phyloP scores from a whole-genome alignment of 2,329 filamentous ascomycete genomes.

The Phaeoacremonium minimum region DNA sequence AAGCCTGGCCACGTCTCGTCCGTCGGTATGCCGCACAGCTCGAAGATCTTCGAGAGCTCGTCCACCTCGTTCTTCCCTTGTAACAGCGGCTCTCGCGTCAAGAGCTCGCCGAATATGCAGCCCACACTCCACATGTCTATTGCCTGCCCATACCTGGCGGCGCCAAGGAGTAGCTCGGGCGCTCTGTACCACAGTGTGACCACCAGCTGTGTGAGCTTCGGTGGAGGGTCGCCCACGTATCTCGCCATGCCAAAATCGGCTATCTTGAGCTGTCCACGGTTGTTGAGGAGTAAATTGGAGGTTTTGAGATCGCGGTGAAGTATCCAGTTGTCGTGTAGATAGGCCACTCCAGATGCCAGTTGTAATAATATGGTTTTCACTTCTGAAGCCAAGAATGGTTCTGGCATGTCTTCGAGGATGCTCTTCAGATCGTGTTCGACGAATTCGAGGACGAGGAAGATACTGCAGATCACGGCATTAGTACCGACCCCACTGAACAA shows the following conservation, averaged over 20 bases:
- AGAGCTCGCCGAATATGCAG: constrained; percentile 90
- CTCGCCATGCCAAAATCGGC: constrained; percentile 98
- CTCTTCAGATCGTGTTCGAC: constrained; percentile 95
- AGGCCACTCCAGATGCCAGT: constrained; percentile 73
- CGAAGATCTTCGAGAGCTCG: constrained; percentile 82
- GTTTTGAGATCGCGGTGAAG: constrained; percentile 92
- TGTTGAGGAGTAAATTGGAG: constrained; percentile 90
- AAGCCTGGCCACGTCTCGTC: constrained; percentile 83
- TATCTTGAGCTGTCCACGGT: constrained; percentile 89
- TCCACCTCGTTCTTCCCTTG: constrained; percentile 92
- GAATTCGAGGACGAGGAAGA: constrained; percentile 96
- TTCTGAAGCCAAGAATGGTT: constrained; percentile 89
- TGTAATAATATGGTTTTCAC: constrained; percentile 87
- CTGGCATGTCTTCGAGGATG: constrained; percentile 87
- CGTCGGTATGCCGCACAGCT: constrained; percentile 80
- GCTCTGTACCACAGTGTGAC: constrained; percentile 96
- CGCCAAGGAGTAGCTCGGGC: constrained; percentile 83
- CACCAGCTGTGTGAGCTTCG: constrained; percentile 83
- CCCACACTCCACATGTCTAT: constrained; percentile 96
- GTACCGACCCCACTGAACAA: background rate
- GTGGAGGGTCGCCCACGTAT: constrained; percentile 73
- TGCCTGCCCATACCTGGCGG: constrained; percentile 67
- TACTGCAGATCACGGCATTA: constrained; percentile 43
- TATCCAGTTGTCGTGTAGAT: constrained; percentile 87
- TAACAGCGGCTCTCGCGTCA: constrained; percentile 77